Percentiles rank a stretch among this genome's conserved stretches.
These are phyloP conservation scores for Allantophomopsis cytisporea DNA, from an alignment of 2,329 filamentous ascomycete species.

Conservation along the genomic window DNA sequence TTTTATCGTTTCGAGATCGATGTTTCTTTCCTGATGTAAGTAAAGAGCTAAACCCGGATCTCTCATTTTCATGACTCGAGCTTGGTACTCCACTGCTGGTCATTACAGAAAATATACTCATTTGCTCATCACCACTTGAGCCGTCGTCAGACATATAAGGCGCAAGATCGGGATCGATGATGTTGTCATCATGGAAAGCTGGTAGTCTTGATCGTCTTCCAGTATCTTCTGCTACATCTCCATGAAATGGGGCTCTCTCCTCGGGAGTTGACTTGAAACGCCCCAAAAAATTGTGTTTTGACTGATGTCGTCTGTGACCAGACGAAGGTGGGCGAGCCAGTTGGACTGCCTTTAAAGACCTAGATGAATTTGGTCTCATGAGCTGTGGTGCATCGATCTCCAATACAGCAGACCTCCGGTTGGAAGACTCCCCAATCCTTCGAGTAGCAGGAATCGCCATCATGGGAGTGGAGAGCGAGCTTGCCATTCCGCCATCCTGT, in stretches of 20 bases:
- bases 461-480: conserved; percentile 45
- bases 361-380: conserved; percentile 83
- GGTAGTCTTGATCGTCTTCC: conserved; percentile 56
- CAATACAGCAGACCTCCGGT: conserved; percentile 74
- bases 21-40: conserved; percentile 64
- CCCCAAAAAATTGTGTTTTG: conserved; percentile 71
- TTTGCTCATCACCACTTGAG: conserved; percentile 84
- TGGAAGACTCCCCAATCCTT: conserved; percentile 58
- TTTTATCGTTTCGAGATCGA: conserved; percentile 60
- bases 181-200: conserved; percentile 96
- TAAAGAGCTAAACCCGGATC: conserved; percentile 53
- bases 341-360: conserved; percentile 68
- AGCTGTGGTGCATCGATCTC: conserved; percentile 76
- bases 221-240: conserved; percentile 56
- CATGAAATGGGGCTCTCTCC: conserved; percentile 77
- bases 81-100: conserved; percentile 51
- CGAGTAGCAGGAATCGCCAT: conserved; percentile 58
- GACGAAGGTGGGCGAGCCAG: conserved; percentile 60
- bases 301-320: conserved; percentile 74
- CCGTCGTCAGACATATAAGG: conserved; percentile 92
- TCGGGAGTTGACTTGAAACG: conserved; percentile 60
- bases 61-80: conserved; percentile 61
- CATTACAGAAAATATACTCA: conserved; percentile 69
- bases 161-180: conserved; percentile 92
- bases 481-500: too few relatives aligned